phyloP scores from a whole-genome alignment of 1,284 basidiomycete genomes.

The Marasmius fiardii region DNA sequence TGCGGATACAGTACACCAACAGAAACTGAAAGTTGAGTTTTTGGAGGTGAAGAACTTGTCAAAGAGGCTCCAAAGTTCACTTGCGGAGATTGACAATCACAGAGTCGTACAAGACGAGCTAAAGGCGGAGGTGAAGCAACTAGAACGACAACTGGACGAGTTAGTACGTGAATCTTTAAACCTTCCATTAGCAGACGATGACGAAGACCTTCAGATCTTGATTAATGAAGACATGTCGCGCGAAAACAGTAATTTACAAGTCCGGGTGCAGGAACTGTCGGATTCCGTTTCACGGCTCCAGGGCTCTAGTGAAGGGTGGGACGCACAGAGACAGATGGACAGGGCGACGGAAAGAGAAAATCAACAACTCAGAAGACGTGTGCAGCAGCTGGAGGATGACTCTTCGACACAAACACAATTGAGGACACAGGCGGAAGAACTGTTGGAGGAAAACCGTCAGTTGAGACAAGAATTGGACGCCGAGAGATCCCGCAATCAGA shows the following conservation, averaged over 20 bases:
- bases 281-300: slow-evolving; percentile 14
- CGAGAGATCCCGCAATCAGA: not conserved
- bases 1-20: no score
- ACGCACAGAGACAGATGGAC: slow-evolving; percentile 4
- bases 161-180: slow-evolving; percentile 11
- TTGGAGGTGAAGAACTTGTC: slow-evolving; percentile 8
- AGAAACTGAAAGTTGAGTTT: no score
- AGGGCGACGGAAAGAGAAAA: slow-evolving; percentile 5
- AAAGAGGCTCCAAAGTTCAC: slow-evolving; percentile 7
- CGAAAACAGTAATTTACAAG: slow-evolving; percentile 13
- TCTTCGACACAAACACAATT: not conserved
- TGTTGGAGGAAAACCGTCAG: slow-evolving; percentile 12
- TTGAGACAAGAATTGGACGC: slow-evolving; percentile 5
- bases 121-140: slow-evolving; percentile 6
- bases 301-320: slow-evolving; percentile 8
- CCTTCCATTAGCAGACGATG: slow-evolving; percentile 13
- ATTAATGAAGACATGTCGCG: slow-evolving; percentile 18
- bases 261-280: slow-evolving; percentile 12
- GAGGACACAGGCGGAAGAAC: slow-evolving; percentile 10
- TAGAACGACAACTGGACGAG: slow-evolving; percentile 13
- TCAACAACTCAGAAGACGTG: slow-evolving; percentile 8
- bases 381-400: slow-evolving; percentile 10
- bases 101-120: slow-evolving; percentile 11
- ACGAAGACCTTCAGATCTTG: slow-evolving; percentile 16
- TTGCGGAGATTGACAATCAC: slow-evolving; percentile 12